phyloP scores from a whole-genome alignment of 306 rosid genomes.

The Hylodesmum podocarpum region DNA sequence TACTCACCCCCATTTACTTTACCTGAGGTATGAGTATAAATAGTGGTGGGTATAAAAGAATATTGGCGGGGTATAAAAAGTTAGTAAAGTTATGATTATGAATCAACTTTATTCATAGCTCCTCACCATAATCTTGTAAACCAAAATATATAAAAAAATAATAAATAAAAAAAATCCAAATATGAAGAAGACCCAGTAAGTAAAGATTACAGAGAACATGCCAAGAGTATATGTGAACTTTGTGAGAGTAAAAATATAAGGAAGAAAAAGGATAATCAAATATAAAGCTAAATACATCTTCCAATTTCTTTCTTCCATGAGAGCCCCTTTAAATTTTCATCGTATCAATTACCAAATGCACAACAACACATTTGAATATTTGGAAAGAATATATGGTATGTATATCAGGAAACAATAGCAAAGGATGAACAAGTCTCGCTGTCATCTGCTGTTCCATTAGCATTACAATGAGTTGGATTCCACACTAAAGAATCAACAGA shows the following conservation, averaged over 20 bases:
- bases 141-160: neutral
- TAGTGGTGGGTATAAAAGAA: neutral
- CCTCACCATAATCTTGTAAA: neutral
- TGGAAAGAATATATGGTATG: neutral
- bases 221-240: neutral
- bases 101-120: neutral
- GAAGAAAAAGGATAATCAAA: neutral
- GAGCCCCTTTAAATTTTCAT: neutral
- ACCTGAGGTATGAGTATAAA: neutral
- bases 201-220: neutral
- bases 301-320: neutral
- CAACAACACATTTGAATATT: neutral
- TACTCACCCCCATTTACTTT: neutral
- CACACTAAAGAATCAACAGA: slow-evolving; percentile 4
- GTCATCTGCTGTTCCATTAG: slow-evolving; percentile 15
- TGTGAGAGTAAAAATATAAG: neutral
- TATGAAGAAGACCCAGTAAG: neutral
- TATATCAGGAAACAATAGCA: slow-evolving; percentile 1
- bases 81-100: neutral
- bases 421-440: neutral
- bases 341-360: neutral
- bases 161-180: neutral
- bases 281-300: neutral
- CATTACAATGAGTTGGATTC: slow-evolving; percentile 11
- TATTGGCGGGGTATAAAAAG: neutral